phyloP scores from a whole-genome alignment of 2,329 filamentous ascomycete genomes.

The Talaromyces funiculosus region DNA sequence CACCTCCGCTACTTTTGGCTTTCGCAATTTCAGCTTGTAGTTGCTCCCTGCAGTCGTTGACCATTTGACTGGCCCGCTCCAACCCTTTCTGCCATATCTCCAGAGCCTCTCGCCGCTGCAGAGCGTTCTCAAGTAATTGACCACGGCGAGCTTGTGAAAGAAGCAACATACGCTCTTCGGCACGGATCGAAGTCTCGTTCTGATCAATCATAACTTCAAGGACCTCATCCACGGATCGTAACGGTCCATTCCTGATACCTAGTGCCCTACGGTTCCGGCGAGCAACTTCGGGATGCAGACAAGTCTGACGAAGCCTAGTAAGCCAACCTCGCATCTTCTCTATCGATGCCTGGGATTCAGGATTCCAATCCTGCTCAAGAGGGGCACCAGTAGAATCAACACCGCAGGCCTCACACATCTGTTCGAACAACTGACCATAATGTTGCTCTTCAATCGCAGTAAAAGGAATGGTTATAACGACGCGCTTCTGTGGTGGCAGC shows the following conservation, averaged over 20 bases:
- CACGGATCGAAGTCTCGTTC: conserved; percentile 61
- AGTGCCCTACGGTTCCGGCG: conserved; percentile 59
- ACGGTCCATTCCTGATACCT: conserved; percentile 58
- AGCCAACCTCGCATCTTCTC: conserved; percentile 77
- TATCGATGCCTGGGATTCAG: conserved; percentile 51
- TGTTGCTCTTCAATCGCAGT: conserved; percentile 86
- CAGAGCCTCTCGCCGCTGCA: conserved; percentile 62
- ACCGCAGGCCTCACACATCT: conserved; percentile 67
- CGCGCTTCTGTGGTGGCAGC: conserved; percentile 75
- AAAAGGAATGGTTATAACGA: conserved; percentile 85
- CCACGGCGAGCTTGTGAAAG: conserved; percentile 61
- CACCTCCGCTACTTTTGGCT: conserved; percentile 16
- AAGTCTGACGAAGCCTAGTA: conserved; percentile 70
- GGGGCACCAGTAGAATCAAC: conserved; percentile 62
- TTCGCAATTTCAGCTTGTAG: conserved; percentile 46
- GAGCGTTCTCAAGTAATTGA: conserved; percentile 72
- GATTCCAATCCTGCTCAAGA: conserved; percentile 56
- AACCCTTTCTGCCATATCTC: conserved; percentile 61
- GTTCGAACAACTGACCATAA: conserved; percentile 68
- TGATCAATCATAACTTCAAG: conserved; percentile 88
- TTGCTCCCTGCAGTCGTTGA: conserved; percentile 60
- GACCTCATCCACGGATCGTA: conserved; percentile 80
- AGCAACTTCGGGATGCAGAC: conserved; percentile 78
- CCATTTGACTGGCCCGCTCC: conserved; percentile 41
- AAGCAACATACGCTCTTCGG: conserved; percentile 64